phyloP scores from a whole-genome alignment of 1,284 basidiomycete genomes.

The Coriolopsis trogii region DNA sequence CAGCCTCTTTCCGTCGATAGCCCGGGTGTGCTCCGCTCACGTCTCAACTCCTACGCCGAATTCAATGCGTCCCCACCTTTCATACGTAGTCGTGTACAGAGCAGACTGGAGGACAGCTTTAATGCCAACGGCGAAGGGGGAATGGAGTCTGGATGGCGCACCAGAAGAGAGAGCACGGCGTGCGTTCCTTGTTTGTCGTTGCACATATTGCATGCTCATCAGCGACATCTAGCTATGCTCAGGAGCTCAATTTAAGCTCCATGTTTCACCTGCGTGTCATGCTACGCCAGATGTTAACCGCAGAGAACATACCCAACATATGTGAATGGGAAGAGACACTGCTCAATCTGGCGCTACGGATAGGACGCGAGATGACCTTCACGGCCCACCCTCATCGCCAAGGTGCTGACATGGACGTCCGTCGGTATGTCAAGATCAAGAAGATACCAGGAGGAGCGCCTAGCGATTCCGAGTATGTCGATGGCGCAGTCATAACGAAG shows the following conservation, averaged over 20 bases:
- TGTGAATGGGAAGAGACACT: slow-evolving; percentile 87
- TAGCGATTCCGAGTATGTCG: slow-evolving; percentile 94
- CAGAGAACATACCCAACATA: slow-evolving; percentile 75
- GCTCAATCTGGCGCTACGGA: slow-evolving; percentile 76
- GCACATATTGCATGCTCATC: slow-evolving; percentile 8
- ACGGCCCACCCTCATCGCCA: slow-evolving; percentile 73
- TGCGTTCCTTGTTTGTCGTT: slow-evolving; percentile 40
- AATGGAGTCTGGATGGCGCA: slow-evolving; percentile 81
- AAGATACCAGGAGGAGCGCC: slow-evolving; percentile 95
- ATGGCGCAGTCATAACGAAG: slow-evolving; percentile 97
- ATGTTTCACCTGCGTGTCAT: slow-evolving; percentile 88
- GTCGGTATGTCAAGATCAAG: slow-evolving; percentile 97
- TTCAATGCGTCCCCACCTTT: slow-evolving; percentile 73
- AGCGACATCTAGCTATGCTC: slow-evolving; percentile 59
- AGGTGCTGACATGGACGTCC: slow-evolving; percentile 93
- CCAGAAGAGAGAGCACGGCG: slow-evolving; percentile 81
- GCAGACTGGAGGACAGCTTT: slow-evolving; percentile 61
- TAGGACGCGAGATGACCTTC: slow-evolving; percentile 78
- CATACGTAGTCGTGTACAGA: slow-evolving; percentile 80
- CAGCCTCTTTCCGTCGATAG: slow-evolving; percentile 47
- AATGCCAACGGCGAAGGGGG: slow-evolving; percentile 34
- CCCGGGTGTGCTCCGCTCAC: slow-evolving; percentile 56
- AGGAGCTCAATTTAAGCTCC: slow-evolving; percentile 82
- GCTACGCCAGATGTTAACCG: slow-evolving; percentile 86
- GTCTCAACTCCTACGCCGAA: slow-evolving; percentile 71